A percentile compares a stretch with the other conserved stretches of the same genome.
These are phyloP conservation scores for Dioscorea cayenensis DNA, from an alignment of 116 monocot genomes.

Conservation along the genomic window DNA sequence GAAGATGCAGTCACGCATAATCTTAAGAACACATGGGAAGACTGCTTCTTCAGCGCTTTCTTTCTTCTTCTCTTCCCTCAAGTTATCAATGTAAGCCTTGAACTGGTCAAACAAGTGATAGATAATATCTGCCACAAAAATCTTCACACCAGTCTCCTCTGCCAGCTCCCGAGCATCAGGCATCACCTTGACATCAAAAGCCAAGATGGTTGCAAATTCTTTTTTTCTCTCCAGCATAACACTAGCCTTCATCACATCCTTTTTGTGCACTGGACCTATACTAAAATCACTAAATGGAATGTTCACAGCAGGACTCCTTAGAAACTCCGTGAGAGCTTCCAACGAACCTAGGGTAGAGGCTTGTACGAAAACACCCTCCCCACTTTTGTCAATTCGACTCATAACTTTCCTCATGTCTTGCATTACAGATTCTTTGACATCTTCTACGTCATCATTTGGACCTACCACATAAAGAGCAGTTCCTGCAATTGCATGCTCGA, in stretches of 20 bases:
- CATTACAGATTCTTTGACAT: constrained; percentile 69
- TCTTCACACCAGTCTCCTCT: constrained; percentile 69
- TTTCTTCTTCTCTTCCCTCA: constrained; percentile 94
- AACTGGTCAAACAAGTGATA: constrained; percentile 97
- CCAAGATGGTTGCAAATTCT: constrained; percentile 88
- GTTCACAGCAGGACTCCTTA: constrained; percentile 79
- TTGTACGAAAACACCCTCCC: constrained; percentile 98
- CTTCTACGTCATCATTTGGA: constrained; percentile 70
- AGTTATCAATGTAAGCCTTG: constrained; percentile 86
- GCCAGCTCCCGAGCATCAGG: constrained; percentile 73
- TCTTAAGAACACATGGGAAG: constrained; percentile 90
- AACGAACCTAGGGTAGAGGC: constrained; percentile 95
- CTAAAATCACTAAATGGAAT: constrained; percentile 85
- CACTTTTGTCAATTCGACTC: constrained; percentile 81
- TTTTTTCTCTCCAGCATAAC: constrained; percentile 89
- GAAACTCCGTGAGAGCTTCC: constrained; percentile 90
- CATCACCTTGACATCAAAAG: constrained; percentile 90
- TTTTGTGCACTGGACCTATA: constrained; percentile 98
- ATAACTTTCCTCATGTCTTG: constrained; percentile 87
- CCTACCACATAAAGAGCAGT: constrained; percentile 81
- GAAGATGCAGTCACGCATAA: constrained; percentile 91
- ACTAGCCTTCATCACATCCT: constrained; percentile 98
- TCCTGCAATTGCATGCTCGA: constrained; percentile 95
- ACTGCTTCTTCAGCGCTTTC: constrained; percentile 95
- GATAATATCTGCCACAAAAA: constrained; percentile 96